Base-by-base conservation (phyloP, 78 protist species). In the Trichosphaerium sp. region DNA sequence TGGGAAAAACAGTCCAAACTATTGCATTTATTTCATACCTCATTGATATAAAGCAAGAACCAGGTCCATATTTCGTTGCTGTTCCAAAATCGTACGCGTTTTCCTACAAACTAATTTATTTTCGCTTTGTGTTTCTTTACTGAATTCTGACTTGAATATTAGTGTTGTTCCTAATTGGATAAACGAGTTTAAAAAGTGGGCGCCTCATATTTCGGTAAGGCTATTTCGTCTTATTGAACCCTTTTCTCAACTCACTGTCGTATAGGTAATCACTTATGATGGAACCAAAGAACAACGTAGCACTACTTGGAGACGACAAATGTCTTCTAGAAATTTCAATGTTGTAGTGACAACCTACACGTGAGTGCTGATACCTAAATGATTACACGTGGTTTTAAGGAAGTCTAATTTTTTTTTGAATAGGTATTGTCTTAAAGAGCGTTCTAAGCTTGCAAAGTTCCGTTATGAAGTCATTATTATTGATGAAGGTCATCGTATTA, bases 1-100 rank as follows among this genome's bases (percentile, higher is more conserved):
- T 96, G 41, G 99, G 99, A 40, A 96, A 96, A 74, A 95, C 99
- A 8, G 69, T 94, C 32, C 99, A 75, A 54, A 61, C 83, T 8
- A 66, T 75, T 11, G 15, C 80, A 18, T 26, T 75, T 12, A 10
- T 75, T 21, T 14, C 26, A 25, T 55, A 72, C 64, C 44, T 69
- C 28, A 4, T 61, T 31, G 83, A 82, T 39, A 0, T 2, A 15
- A 61, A 74, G 57, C 28, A 28, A 8, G 6, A 41, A 6, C 25
- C 34, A 6, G 90, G 90, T 4, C 90, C 90, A 21, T 56, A 31
- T 55, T 66, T 84, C 29, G 64, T 84, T 44, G 74, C 75, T 12
- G 87, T 71, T 25, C 90, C 90, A 1, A 65, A 75, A 40, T 64
- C 81, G 38, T 57, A 28, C 21, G 18, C n/a, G n/a, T 28, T 23